Percentiles rank a stretch among this genome's conserved stretches.
These are phyloP conservation scores for Simmondsia chinensis DNA, from an alignment of 148 eudicot genomes.

Conservation along the genomic window DNA sequence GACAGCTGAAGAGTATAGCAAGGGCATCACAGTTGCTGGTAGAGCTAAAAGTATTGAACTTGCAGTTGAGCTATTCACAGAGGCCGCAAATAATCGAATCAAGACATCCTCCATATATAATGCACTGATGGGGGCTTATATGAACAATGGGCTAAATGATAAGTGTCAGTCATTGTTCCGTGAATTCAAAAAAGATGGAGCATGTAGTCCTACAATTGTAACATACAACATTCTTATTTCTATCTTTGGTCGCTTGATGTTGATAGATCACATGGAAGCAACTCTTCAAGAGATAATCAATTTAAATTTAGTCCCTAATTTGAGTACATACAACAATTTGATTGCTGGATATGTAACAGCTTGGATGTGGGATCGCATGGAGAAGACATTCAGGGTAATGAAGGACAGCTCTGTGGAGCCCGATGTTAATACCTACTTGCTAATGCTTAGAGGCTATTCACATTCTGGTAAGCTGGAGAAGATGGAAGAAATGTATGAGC, in stretches of 20 bases:
- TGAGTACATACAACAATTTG: constrained; percentile 54
- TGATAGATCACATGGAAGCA: constrained; percentile 83
- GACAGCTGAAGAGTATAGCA: constrained; percentile 60
- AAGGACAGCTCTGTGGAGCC: constrained; percentile 37
- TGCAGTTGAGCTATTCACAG: constrained; percentile 54
- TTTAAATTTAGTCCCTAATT: constrained; percentile 36
- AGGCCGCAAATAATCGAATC: constrained; percentile 38
- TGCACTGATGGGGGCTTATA: constrained; percentile 71
- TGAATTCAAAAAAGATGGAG: constrained; percentile 46
- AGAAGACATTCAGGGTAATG: constrained; percentile 43
- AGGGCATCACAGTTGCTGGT: constrained; percentile 63
- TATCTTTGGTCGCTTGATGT: constrained; percentile 55
- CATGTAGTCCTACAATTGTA: constrained; percentile 56
- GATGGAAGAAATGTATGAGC: constrained; percentile 68
- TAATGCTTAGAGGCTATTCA: constrained; percentile 78
- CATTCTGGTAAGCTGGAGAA: constrained; percentile 53
- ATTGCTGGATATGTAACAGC: constrained; percentile 77
- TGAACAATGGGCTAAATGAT: constrained; percentile 31
- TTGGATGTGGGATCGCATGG: constrained; percentile 98
- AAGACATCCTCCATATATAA: constrained; percentile 45
- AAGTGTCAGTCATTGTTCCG: constrained; percentile 53
- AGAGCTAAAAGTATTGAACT: constrained; percentile 44
- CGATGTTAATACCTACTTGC: constrained; percentile 33
- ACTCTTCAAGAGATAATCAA: constrained; percentile 40
- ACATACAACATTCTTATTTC: constrained; percentile 81